Conservation (phyloP, 1,139 yeast genomes). For the Pichia sp. region DNA sequence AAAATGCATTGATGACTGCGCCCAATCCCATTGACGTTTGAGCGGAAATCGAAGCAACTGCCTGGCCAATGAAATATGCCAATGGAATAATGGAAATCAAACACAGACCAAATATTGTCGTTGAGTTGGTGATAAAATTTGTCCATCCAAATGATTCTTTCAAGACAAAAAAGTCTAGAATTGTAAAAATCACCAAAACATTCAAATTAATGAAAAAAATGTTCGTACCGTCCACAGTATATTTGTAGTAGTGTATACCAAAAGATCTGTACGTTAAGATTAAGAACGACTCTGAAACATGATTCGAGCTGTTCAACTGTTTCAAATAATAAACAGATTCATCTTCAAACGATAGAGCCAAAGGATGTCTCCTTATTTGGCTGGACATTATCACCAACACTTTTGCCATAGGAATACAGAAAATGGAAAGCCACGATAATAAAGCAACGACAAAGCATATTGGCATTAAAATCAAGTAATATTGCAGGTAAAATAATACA, state of each 20-base stretch:
- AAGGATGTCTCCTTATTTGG: conserved; percentile 84
- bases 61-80: conserved; percentile 97
- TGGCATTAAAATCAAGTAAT: conserved; percentile 66
- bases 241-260: conserved; percentile 89
- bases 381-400: conserved; percentile 56
- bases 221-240: conserved; percentile 93
- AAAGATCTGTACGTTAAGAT: conserved; percentile 87
- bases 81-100: conserved; percentile 82
- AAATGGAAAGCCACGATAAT: conserved; percentile 74
- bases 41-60: conserved; percentile 96
- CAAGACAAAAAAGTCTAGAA: conserved; percentile 64
- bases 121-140: conserved; percentile 48
- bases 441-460: conserved; percentile 46
- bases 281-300: conserved; percentile 36
- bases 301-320: conserved; percentile 14
- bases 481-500: conserved; percentile 64
- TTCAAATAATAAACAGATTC: conserved; percentile 45
- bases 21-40: conserved; percentile 99
- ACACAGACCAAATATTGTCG: conserved; percentile 64
- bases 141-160: conserved; percentile 43
- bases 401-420: conserved; percentile 91
- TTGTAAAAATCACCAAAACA: conserved; percentile 73
- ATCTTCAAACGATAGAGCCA: conserved; percentile 65
- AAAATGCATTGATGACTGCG: conserved; percentile 96
- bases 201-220: conserved; percentile 83